These are phyloP conservation scores for Dittrichia graveolens DNA, from an alignment of 129 eudicot species.

Conservation along the genomic window DNA sequence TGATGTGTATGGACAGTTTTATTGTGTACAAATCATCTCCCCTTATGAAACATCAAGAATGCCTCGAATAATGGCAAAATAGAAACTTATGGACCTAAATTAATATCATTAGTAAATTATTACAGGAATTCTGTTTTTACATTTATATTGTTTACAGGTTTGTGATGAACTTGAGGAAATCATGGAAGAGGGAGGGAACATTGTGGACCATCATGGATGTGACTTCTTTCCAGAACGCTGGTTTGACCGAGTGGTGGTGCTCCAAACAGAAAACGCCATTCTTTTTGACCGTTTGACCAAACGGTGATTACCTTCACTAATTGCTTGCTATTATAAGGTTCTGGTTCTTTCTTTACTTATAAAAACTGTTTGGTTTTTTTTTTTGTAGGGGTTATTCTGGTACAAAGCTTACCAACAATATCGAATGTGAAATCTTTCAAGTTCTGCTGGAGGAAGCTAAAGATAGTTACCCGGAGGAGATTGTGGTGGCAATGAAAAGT, in stretches of 20 bases:
- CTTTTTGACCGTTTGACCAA: conserved; percentile 78
- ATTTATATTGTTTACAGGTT: conserved; percentile 47
- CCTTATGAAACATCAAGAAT: too few relatives aligned
- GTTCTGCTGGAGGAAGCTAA: conserved; percentile 86
- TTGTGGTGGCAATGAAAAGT: conserved; percentile 71
- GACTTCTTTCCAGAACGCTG: conserved; percentile 97
- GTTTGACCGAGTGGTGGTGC: conserved; percentile 89
- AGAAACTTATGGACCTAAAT: too few relatives aligned
- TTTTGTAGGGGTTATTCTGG: conserved; percentile 78
- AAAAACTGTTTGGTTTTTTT: background rate
- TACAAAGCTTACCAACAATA: conserved; percentile 77
- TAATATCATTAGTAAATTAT: too few relatives aligned
- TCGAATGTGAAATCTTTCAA: conserved; percentile 93
- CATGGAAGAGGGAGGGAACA: conserved; percentile 93
- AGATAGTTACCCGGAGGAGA: conserved; percentile 71
- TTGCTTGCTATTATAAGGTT: background rate
- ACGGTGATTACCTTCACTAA: conserved; percentile 44
- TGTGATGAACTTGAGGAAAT: conserved; percentile 96
- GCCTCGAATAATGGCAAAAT: too few relatives aligned
- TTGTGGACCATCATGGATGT: conserved; percentile 94
- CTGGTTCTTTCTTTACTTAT: background rate
- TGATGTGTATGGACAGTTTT: too few relatives aligned
- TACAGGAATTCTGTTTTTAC: background rate
- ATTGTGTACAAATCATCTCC: too few relatives aligned
- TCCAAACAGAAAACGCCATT: conserved; percentile 71